Evolutionary conservation across 306 rosid species (phyloP).

Genomic region (Senna siamea): DNA sequence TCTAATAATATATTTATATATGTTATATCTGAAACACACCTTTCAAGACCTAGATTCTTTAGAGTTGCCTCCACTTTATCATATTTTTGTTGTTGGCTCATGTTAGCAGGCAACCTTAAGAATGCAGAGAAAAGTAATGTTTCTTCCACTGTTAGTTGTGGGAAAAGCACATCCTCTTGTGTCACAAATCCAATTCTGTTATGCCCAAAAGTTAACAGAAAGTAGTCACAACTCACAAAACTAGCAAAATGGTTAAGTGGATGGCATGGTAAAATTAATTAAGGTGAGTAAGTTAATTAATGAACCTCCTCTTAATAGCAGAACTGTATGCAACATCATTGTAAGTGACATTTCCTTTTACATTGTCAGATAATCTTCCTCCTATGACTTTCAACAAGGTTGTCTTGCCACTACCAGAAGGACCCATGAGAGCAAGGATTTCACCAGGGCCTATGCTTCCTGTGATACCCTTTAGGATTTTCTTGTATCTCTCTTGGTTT

Average conservation of each 20-base stretch:
- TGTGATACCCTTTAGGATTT: constrained; percentile 81
- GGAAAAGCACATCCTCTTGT: constrained; percentile 90
- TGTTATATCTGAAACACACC: constrained; percentile 47
- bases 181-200: constrained; percentile 94
- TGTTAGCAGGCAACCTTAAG: constrained; percentile 72
- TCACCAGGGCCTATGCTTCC: constrained; percentile 96
- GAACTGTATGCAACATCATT: constrained; percentile 69
- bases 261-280: constrained; percentile 1
- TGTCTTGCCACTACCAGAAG: constrained; percentile 98
- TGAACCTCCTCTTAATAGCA: constrained; percentile 78
- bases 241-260: constrained; percentile 18
- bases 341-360: constrained; percentile 77
- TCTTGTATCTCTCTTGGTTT: constrained; percentile 65
- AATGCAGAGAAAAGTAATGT: constrained; percentile 79
- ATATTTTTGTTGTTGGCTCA: constrained; percentile 71
- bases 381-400: constrained; percentile 85
- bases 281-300: constrained; percentile 3
- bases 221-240: not conserved
- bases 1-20: too few relatives aligned
- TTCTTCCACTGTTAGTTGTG: constrained; percentile 90
- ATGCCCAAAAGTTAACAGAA: not conserved
- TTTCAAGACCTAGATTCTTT: constrained; percentile 91
- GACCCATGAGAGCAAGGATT: constrained; percentile 96
- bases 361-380: constrained; percentile 74
- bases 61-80: constrained; percentile 73